These are phyloP conservation scores for Hamigera avellanea DNA, from an alignment of 495 filamentous ascomycete genomes.

Conservation along the genomic window DNA sequence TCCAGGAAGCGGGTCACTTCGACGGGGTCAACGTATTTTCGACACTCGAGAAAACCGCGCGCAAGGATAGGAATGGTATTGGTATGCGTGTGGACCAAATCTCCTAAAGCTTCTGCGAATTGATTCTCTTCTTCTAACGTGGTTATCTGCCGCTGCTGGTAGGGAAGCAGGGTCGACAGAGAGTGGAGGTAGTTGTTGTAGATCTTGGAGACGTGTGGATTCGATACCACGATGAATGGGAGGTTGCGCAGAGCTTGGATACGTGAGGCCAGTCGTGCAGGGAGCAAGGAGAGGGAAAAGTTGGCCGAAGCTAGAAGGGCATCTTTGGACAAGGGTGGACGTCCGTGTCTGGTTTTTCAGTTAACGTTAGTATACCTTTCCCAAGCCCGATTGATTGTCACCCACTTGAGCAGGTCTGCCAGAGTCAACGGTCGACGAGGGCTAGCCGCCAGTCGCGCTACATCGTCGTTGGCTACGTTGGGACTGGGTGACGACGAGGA, in stretches of 20 bases:
- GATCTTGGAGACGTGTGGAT: slow-evolving; percentile 82
- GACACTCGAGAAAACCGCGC: slow-evolving; percentile 81
- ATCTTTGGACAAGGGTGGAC: slow-evolving; percentile 70
- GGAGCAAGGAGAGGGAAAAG: slow-evolving; percentile 86
- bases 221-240: slow-evolving; percentile 94
- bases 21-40: slow-evolving; percentile 65
- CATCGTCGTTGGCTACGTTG: slow-evolving; percentile 53
- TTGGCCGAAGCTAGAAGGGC: slow-evolving; percentile 81
- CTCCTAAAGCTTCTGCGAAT: slow-evolving; percentile 85
- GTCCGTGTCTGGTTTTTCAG: slow-evolving; percentile 55
- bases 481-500: slow-evolving; percentile 14
- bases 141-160: slow-evolving; percentile 62
- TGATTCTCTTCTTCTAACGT: slow-evolving; percentile 78
- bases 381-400: not conserved
- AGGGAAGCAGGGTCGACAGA: slow-evolving; percentile 76
- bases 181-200: slow-evolving; percentile 94
- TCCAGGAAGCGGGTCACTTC: slow-evolving; percentile 89
- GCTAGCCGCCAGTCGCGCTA: slow-evolving; percentile 64
- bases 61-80: slow-evolving; percentile 93
- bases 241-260: slow-evolving; percentile 87
- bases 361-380: not conserved
- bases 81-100: slow-evolving; percentile 82
- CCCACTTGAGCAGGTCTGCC: slow-evolving; percentile 76
- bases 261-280: slow-evolving; percentile 86
- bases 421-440: slow-evolving; percentile 73